phyloP scores from a whole-genome alignment of 352 stramenopile genomes.

The Globisporangium mamillatum region DNA sequence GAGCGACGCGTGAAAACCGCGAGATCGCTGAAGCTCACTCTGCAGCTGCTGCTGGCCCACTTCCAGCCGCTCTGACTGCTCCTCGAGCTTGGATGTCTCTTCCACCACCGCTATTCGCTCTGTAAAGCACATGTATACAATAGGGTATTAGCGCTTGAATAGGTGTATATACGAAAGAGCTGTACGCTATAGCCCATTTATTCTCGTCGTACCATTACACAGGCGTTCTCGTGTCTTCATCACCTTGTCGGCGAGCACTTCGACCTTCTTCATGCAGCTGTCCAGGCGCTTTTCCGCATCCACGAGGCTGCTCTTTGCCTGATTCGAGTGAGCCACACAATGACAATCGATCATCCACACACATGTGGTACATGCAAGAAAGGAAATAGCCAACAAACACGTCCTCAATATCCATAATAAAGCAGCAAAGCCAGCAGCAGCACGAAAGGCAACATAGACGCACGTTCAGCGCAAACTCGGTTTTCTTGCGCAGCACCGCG shows the following conservation, averaged over 20 bases:
- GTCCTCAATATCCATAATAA: background rate
- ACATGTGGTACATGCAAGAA: background rate
- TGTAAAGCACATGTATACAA: background rate
- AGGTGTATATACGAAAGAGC: background rate
- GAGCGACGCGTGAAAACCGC: constrained; percentile 46
- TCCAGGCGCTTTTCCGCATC: constrained; percentile 51
- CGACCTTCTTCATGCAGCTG: constrained; percentile 53
- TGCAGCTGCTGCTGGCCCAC: constrained; percentile 42
- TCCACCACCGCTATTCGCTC: constrained; percentile 64
- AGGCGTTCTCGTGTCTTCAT: constrained; percentile 71
- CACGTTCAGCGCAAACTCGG: constrained; percentile 62
- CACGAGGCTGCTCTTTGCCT: constrained; percentile 54
- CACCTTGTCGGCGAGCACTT: constrained; percentile 50
- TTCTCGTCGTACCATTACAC: constrained; percentile 37
- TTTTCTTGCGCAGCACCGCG: constrained; percentile 77
- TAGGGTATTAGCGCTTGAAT: background rate
- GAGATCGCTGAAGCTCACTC: constrained; percentile 25
- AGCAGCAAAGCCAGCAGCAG: background rate
- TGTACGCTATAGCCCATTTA: background rate
- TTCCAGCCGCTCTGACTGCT: constrained; percentile 37
- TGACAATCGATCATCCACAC: background rate
- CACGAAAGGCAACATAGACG: background rate
- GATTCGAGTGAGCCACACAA: background rate
- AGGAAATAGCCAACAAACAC: background rate
- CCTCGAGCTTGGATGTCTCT: constrained; percentile 46